phyloP scores from a whole-genome alignment of 129 eudicot genomes.

The Chrysanthemum seticuspe region DNA sequence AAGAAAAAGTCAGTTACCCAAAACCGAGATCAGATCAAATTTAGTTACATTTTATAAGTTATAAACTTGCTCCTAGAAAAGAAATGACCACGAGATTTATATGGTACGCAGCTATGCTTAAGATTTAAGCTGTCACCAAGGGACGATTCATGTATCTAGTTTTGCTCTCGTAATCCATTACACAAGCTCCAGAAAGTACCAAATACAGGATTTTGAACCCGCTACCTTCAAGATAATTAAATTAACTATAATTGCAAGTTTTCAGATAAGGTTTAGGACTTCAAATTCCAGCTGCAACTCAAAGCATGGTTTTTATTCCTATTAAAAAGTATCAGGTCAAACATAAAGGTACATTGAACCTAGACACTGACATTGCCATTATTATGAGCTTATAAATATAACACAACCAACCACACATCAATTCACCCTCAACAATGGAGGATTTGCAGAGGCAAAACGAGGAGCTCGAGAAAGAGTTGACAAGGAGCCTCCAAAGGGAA shows the following conservation, averaged over 20 bases:
- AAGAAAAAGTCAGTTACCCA: neutral
- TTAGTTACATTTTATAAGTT: neutral
- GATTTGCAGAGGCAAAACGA: slow-evolving; percentile 46
- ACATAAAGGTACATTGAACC: slow-evolving; percentile 57
- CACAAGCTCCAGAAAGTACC: neutral
- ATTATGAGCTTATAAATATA: slow-evolving; percentile 31
- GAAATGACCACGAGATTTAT: neutral
- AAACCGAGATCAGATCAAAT: neutral
- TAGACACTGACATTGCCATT: slow-evolving; percentile 33
- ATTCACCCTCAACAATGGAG: slow-evolving; percentile 19
- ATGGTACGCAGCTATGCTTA: neutral
- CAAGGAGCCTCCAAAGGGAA: slow-evolving; percentile 51
- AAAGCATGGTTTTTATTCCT: neutral
- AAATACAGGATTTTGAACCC: neutral
- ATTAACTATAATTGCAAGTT: too few species aligned
- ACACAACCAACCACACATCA: slow-evolving; percentile 1
- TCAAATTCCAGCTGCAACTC: neutral
- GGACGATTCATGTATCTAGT: neutral
- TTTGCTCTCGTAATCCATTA: neutral
- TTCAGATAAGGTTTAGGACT: too few species aligned
- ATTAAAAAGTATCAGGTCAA: slow-evolving; percentile 1
- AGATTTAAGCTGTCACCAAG: neutral
- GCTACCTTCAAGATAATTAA: neutral
- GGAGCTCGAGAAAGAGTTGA: slow-evolving; percentile 61
- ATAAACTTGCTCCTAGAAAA: neutral